Conservation (phyloP, 139 green algal genomes). For the Coccomyxa sp. region DNA sequence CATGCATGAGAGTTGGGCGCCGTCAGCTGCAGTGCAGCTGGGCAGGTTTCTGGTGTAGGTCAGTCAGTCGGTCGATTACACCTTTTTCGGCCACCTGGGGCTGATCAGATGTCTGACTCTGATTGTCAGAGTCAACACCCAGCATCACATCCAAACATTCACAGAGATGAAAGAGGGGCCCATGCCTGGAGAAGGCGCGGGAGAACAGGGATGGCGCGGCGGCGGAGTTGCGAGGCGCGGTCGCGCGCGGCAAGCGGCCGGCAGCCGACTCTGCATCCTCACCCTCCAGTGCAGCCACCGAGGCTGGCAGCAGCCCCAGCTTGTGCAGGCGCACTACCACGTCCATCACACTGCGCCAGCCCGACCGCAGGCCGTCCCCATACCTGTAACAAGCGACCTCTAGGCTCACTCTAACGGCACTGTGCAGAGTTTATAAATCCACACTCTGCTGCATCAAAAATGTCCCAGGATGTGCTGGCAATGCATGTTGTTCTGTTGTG, state of each 20-base stretch:
- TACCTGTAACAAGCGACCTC: slow-evolving; percentile 39
- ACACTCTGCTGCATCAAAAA: too few species aligned
- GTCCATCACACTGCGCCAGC: slow-evolving; percentile 87
- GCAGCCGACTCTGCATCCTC: slow-evolving; percentile 38
- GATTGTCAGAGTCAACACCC: too few species aligned
- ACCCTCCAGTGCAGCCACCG: slow-evolving; percentile 35
- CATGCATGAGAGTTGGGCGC: too few species aligned
- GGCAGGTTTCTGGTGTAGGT: too few species aligned
- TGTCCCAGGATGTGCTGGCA: too few species aligned
- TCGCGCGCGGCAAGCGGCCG: slow-evolving; percentile 13
- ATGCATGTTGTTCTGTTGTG: too few species aligned
- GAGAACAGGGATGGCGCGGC: slow-evolving; percentile 16
- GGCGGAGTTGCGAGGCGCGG: slow-evolving; percentile 5
- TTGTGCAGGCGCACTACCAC: slow-evolving; percentile 76
- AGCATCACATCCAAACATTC: too few species aligned
- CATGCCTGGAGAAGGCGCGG: slow-evolving; percentile 19
- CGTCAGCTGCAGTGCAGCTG: too few species aligned
- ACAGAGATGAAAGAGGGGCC: too few species aligned
- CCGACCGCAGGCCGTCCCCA: slow-evolving; percentile 73
- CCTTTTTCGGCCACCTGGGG: too few species aligned
- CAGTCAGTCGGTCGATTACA: too few species aligned
- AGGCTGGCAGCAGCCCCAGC: slow-evolving; percentile 63
- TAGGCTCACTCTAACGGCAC: background rate
- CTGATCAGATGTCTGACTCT: background rate
- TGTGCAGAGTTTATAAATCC: too few species aligned